Conservation (phyloP, 2,329 filamentous ascomycete genomes). For the Neonectria sp. region DNA sequence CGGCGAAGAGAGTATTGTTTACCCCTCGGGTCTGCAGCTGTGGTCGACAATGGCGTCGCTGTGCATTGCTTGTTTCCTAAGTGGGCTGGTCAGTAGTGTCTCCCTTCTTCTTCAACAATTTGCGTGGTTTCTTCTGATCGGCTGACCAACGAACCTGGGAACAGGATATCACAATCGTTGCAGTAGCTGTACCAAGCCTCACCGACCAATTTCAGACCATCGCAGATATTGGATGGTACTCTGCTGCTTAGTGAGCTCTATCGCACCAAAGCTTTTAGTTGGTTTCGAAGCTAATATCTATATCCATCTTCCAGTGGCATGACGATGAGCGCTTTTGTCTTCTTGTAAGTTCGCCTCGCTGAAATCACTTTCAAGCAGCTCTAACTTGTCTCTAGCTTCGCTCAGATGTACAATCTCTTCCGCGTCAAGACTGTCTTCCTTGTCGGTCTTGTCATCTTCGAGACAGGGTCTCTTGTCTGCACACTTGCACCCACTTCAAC, state of each 20-base stretch:
- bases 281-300: background rate
- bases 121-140: background rate
- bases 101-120: too few species aligned
- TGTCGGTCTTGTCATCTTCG: constrained; percentile 49
- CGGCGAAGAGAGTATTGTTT: constrained; percentile 10
- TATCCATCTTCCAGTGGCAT: constrained; percentile 30
- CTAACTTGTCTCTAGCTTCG: constrained; percentile 40
- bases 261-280: fast-evolving
- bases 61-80: constrained; percentile 41
- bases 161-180: constrained; percentile 43
- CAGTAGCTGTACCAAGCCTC: constrained; percentile 42
- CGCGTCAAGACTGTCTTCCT: constrained; percentile 49
- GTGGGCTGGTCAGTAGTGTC: constrained; percentile 35
- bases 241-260: constrained; percentile 40
- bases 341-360: constrained; percentile 24
- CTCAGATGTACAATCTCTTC: constrained; percentile 51
- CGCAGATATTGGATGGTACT: constrained; percentile 46
- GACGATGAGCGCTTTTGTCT: constrained; percentile 45
- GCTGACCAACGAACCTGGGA: background rate
- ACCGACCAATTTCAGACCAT: constrained; percentile 46
- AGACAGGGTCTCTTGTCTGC: constrained; percentile 53
- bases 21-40: constrained; percentile 39
- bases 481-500: constrained; percentile 53
- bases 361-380: fast-evolving
- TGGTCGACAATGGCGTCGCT: constrained; percentile 46